Evolutionary conservation across 768 basidiomycete species (phyloP).

Genomic region (Candolleomyces aberdarensis): DNA sequence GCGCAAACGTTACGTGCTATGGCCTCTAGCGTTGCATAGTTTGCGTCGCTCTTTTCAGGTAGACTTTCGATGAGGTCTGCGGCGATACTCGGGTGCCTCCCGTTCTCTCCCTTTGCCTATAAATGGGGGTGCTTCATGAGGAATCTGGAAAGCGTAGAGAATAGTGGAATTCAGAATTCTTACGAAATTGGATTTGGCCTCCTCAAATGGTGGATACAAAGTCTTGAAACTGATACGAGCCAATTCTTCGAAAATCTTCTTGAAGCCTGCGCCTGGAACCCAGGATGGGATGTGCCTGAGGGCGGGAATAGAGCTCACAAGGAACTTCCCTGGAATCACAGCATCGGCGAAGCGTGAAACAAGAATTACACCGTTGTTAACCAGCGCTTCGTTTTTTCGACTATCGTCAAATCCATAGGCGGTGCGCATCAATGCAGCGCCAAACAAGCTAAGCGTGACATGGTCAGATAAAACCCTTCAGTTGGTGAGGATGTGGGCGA

Average conservation of each 20-base stretch:
- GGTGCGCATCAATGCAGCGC: background rate
- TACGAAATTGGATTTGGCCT: conserved; percentile 4
- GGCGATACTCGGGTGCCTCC: conserved; percentile 3
- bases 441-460: conserved; percentile 1
- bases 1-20: conserved; percentile 2
- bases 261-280: conserved; percentile 47
- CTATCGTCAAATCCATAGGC: conserved; percentile 6
- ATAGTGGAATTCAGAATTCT: background rate
- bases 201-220: conserved; percentile 4
- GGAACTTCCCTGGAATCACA: conserved; percentile 9
- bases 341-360: background rate
- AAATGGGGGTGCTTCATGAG: no score
- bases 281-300: conserved; percentile 44
- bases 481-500: background rate
- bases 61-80: conserved; percentile 4
- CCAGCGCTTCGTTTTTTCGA: background rate
- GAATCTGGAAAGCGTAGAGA: no score
- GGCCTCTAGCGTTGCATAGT: conserved; percentile 2
- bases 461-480: background rate
- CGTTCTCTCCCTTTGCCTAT: background rate
- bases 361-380: conserved; percentile 4
- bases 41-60: conserved; percentile 5
- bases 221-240: background rate
- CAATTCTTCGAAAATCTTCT: conserved; percentile 23
- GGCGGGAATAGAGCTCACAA: conserved; percentile 17